These are phyloP conservation scores for Mycotypha africana DNA, from an alignment of 371 early-diverging fungal species.

Conservation along the genomic window DNA sequence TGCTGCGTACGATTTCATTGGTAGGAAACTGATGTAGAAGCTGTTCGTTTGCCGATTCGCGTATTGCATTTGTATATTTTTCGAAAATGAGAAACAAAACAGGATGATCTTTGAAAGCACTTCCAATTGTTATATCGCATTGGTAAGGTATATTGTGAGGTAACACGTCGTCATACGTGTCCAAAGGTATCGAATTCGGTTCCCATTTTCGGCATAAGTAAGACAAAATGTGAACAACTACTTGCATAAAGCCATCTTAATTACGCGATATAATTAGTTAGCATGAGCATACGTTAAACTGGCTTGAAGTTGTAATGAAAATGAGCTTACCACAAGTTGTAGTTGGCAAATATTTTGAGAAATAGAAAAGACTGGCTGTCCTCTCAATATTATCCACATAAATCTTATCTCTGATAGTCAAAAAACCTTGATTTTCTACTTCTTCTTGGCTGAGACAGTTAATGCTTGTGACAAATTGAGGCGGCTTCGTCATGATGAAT, in stretches of 20 bases:
- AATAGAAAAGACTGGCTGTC: constrained; percentile 27
- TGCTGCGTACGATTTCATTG: constrained; percentile 29
- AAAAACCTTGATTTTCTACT: no score
- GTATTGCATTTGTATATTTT: constrained; percentile 14
- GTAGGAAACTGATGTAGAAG: not conserved
- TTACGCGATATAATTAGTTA: no score
- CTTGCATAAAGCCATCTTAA: no score
- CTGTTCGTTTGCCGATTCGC: no score
- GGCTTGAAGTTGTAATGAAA: not conserved
- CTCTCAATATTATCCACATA: constrained; percentile 34
- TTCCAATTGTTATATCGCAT: constrained; percentile 39
- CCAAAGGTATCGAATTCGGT: constrained; percentile 17
- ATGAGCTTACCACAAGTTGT: constrained; percentile 6
- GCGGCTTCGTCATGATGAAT: no score
- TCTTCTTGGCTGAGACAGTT: constrained; percentile 9
- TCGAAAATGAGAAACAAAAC: constrained; percentile 32
- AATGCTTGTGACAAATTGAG: constrained; percentile 28
- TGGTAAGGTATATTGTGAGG: constrained; percentile 30
- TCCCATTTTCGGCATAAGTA: constrained; percentile 26
- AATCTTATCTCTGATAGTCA: constrained; percentile 25
- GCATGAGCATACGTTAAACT: no score
- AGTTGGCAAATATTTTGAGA: constrained; percentile 9
- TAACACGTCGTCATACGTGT: constrained; percentile 32
- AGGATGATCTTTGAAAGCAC: constrained; percentile 42
- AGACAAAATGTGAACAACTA: no score